Percentiles rank a stretch among this genome's conserved stretches.
Conservation (phyloP, 1,284 basidiomycete species). For the Apiotrichum akiyoshidainum region DNA sequence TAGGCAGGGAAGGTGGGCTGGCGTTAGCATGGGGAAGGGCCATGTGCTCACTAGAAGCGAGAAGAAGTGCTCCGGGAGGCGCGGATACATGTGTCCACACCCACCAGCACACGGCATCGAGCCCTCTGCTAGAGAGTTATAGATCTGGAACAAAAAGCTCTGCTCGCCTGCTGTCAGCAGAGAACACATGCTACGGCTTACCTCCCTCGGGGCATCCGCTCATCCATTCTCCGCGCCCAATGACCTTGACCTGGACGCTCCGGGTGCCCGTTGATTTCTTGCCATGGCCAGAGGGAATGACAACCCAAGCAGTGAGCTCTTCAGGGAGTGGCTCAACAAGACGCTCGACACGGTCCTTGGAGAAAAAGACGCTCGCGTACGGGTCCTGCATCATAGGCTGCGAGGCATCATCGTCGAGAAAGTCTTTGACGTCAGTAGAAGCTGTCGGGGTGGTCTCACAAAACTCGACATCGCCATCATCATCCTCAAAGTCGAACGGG, state of each 20-base stretch:
- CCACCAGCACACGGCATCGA: slow-evolving; percentile 66
- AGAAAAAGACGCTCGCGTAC: slow-evolving; percentile 86
- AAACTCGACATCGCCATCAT: slow-evolving; percentile 44
- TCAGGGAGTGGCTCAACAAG: slow-evolving; percentile 76
- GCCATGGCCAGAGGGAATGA: neutral
- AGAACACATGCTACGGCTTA: slow-evolving; percentile 15
- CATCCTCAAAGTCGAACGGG: slow-evolving; percentile 52
- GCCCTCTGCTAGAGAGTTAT: slow-evolving; percentile 65
- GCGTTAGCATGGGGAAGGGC: neutral
- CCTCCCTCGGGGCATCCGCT: slow-evolving; percentile 84
- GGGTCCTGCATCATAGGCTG: slow-evolving; percentile 60
- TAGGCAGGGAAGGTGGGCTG: slow-evolving; percentile 71
- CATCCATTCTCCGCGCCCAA: slow-evolving; percentile 93
- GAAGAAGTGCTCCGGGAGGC: slow-evolving; percentile 74
- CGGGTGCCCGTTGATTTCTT: slow-evolving; percentile 46
- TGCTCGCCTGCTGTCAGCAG: slow-evolving; percentile 62
- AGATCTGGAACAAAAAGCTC: slow-evolving; percentile 77
- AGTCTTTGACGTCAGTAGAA: slow-evolving; percentile 2
- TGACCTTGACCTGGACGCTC: slow-evolving; percentile 57
- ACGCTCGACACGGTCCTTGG: slow-evolving; percentile 79
- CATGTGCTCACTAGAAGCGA: slow-evolving; percentile 64
- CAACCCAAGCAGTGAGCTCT: slow-evolving; percentile 6
- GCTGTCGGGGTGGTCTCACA: slow-evolving; percentile 5
- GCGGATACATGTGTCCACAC: slow-evolving; percentile 61
- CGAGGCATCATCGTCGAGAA: slow-evolving; percentile 27